phyloP scores from a whole-genome alignment of 495 filamentous ascomycete genomes.

The Aspergillus coremiiformis region DNA sequence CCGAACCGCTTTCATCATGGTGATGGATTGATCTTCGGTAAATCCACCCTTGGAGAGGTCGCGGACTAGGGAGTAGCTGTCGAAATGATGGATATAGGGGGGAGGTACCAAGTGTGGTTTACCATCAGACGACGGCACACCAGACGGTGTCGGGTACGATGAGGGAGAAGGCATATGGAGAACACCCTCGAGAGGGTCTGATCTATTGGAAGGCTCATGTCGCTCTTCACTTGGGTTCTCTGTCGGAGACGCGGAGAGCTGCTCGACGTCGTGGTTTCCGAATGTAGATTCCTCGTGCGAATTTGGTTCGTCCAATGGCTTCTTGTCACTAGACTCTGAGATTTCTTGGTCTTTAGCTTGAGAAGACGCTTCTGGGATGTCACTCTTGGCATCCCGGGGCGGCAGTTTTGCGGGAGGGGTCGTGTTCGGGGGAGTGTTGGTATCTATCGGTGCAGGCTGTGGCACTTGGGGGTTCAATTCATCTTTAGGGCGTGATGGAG shows the following conservation, averaged over 20 bases:
- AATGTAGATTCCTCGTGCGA: slow-evolving; percentile 14
- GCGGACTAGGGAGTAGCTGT: slow-evolving; percentile 80
- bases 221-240: slow-evolving; percentile 26
- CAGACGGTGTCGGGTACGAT: slow-evolving; percentile 25
- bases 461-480: slow-evolving; percentile 14
- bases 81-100: slow-evolving; percentile 91
- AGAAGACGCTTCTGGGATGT: neutral
- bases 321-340: slow-evolving; percentile 13
- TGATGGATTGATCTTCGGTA: slow-evolving; percentile 59
- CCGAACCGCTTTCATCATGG: slow-evolving; percentile 83
- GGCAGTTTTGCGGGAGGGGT: slow-evolving; percentile 14
- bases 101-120: slow-evolving; percentile 62
- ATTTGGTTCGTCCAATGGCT: slow-evolving; percentile 15
- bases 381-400: neutral
- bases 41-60: slow-evolving; percentile 65
- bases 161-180: slow-evolving; percentile 51
- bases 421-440: slow-evolving; percentile 2
- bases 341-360: neutral
- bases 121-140: slow-evolving; percentile 26
- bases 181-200: slow-evolving; percentile 53
- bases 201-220: slow-evolving; percentile 10
- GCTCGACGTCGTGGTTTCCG: slow-evolving; percentile 13
- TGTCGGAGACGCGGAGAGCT: slow-evolving; percentile 13
- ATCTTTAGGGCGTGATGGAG: slow-evolving; percentile 26
- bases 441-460: slow-evolving; percentile 16